Evolutionary conservation across 2,329 filamentous ascomycete genomes (phyloP).

Genomic region (Davidsoniella neocaledoniae): DNA sequence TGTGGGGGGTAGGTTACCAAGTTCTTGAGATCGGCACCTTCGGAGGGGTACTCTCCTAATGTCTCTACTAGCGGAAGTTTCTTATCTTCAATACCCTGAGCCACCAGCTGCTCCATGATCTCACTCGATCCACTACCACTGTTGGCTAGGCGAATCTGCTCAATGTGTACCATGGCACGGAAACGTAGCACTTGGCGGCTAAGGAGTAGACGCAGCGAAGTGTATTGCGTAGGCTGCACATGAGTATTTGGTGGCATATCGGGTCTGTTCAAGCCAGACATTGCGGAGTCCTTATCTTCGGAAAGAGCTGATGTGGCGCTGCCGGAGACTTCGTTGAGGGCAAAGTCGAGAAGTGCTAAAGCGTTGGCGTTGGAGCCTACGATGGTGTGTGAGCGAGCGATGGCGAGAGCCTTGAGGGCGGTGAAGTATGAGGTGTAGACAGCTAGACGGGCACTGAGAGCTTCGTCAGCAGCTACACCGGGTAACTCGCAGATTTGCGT

Average conservation of each 20-base stretch:
- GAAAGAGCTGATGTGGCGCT: slow-evolving; percentile 29
- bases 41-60: slow-evolving; percentile 54
- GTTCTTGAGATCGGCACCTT: slow-evolving; percentile 54
- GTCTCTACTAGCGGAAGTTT: slow-evolving; percentile 50
- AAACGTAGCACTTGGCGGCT: slow-evolving; percentile 60
- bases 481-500: slow-evolving; percentile 80
- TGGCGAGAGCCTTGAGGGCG: slow-evolving; percentile 70
- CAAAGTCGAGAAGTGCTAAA: slow-evolving; percentile 67
- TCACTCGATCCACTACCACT: slow-evolving; percentile 24
- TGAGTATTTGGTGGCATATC: slow-evolving; percentile 47
- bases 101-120: slow-evolving; percentile 9
- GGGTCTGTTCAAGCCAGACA: slow-evolving; percentile 17
- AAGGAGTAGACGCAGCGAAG: slow-evolving; percentile 44
- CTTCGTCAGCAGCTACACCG: slow-evolving; percentile 70
- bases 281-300: slow-evolving; percentile 16
- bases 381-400: slow-evolving; percentile 70
- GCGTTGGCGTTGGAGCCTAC: slow-evolving; percentile 58
- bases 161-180: slow-evolving; percentile 72
- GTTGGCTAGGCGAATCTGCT: slow-evolving; percentile 38
- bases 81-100: not conserved
- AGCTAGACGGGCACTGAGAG: slow-evolving; percentile 61
- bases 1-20: slow-evolving; percentile 72
- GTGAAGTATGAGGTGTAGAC: slow-evolving; percentile 70
- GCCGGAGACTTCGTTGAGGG: slow-evolving; percentile 40
- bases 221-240: slow-evolving; percentile 41